Evolutionary conservation across 2,329 filamentous ascomycete species (phyloP).

Genomic region (Xylariaceae sp.): DNA sequence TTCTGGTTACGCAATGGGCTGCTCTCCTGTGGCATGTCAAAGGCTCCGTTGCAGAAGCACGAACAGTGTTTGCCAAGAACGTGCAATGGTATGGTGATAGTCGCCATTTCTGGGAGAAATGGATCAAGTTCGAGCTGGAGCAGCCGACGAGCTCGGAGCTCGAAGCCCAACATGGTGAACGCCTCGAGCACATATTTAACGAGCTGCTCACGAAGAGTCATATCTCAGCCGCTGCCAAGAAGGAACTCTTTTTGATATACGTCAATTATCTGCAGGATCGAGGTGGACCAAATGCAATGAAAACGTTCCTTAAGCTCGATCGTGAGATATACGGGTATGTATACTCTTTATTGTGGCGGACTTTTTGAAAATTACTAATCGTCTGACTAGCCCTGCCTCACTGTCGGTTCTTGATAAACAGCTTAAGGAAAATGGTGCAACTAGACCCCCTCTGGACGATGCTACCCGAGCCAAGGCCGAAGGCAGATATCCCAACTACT

Average conservation of each 20-base stretch:
- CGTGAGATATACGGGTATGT: slow-evolving; percentile 79
- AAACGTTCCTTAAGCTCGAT: slow-evolving; percentile 79
- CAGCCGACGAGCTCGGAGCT: slow-evolving; percentile 66
- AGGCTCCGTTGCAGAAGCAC: slow-evolving; percentile 73
- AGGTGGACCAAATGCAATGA: slow-evolving; percentile 77
- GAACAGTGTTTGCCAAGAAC: slow-evolving; percentile 77
- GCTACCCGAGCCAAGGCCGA: slow-evolving; percentile 49
- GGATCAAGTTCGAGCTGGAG: slow-evolving; percentile 82
- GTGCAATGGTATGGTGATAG: slow-evolving; percentile 81
- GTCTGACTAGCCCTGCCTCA: slow-evolving; percentile 41
- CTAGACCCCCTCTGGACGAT: slow-evolving; percentile 47
- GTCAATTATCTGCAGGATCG: slow-evolving; percentile 79
- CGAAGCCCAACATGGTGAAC: slow-evolving; percentile 62
- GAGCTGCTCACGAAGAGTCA: slow-evolving; percentile 70
- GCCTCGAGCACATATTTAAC: slow-evolving; percentile 76
- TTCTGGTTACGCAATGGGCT: slow-evolving; percentile 85
- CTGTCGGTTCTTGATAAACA: slow-evolving; percentile 39
- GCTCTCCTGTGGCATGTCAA: slow-evolving; percentile 82
- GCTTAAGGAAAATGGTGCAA: slow-evolving; percentile 45
- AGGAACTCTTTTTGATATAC: slow-evolving; percentile 73
- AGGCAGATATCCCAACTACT: slow-evolving; percentile 48
- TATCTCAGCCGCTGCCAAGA: slow-evolving; percentile 63
- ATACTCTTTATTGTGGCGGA: slow-evolving; percentile 4
- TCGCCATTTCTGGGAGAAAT: slow-evolving; percentile 83
- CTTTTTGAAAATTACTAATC: slow-evolving; percentile 15